phyloP scores from a whole-genome alignment of 2,329 filamentous ascomycete species.

The Colletotrichum sp. region DNA sequence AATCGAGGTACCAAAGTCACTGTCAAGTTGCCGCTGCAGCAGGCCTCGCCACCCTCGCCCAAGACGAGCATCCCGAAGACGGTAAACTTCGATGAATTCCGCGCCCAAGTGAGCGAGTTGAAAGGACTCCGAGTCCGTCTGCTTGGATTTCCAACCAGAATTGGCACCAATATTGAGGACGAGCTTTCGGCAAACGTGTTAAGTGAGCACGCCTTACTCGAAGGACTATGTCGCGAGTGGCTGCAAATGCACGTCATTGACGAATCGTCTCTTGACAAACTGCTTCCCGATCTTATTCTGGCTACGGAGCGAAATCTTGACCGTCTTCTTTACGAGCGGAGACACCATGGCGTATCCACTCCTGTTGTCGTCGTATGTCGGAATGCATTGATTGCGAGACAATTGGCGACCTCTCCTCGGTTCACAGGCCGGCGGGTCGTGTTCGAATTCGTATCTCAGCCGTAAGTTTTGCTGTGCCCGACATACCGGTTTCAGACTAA shows the following conservation, averaged over 20 bases:
- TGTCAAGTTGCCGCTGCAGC: constrained; percentile 34
- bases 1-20: constrained; percentile 40
- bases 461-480: constrained; percentile 27
- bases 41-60: not conserved
- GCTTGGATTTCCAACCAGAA: constrained; percentile 20
- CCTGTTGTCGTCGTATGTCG: constrained; percentile 34
- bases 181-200: not conserved
- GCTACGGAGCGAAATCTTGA: constrained; percentile 20
- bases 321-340: not conserved
- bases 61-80: not conserved
- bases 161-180: not conserved
- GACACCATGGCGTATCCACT: not conserved
- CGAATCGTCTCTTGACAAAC: not conserved
- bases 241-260: constrained; percentile 33
- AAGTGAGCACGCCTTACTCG: constrained; percentile 22
- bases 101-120: constrained; percentile 30
- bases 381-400: constrained; percentile 33
- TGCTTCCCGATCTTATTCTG: constrained; percentile 30
- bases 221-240: constrained; percentile 36
- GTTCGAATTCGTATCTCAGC: constrained; percentile 42
- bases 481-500: not conserved
- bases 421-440: constrained; percentile 25
- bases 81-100: constrained; percentile 30
- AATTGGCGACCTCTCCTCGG: constrained; percentile 22
- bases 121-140: constrained; percentile 33